Base-by-base conservation (phyloP, 176 grass and related monocot genomes). In the Oropetium thomaeum region DNA sequence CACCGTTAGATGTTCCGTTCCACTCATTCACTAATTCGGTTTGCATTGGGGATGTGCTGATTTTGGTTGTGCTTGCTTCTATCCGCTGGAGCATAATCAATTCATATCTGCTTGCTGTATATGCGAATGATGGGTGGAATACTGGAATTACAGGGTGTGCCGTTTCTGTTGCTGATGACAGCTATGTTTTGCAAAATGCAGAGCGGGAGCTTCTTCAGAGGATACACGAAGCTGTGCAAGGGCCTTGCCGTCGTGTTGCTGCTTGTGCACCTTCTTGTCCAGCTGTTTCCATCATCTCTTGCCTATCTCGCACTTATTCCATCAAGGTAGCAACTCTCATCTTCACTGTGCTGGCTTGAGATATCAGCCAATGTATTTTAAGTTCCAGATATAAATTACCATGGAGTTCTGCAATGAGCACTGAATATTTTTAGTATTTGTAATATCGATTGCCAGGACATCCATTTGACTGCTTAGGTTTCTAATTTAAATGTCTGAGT, bases 211-310 rank as follows among this genome's bases (percentile, higher is more conserved):
- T 92, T 95, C 79, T 88, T 89, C 67, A 97, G 87, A 75, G 96
- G 96, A 73, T 98, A 86, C 76, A 98, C 96, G 5, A 87, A 86
- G 69, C 76, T 98, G 34, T 98, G 96, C 84, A 98, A 98, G 68
- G 96, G 96, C 44, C 91, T 98, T 16, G 82, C 87, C 20, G 79
- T 98, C 27, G 62, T 98, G 65, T 73, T 98, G 71, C 33, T 98
- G 45, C 74, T 83, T 29, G 84, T 90, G 69, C 90, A 86, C 82
- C 75, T 84, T 66, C 73, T 98, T 37, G 69, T 95, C 60, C 89
- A 95, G 76, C 65, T 98, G 38, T 90, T 98, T 71, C 96, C 96
- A 10, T 77, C 84, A 29, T 66, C 91, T 49, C 19, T 94, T 13
- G 61, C 59, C 67, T 98, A 95, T 86, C 81, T 98, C 8, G 87